Percentiles rank a stretch among this genome's conserved stretches.
phyloP scores from a whole-genome alignment of 2,329 filamentous ascomycete species.

The Aschersonia sp. region DNA sequence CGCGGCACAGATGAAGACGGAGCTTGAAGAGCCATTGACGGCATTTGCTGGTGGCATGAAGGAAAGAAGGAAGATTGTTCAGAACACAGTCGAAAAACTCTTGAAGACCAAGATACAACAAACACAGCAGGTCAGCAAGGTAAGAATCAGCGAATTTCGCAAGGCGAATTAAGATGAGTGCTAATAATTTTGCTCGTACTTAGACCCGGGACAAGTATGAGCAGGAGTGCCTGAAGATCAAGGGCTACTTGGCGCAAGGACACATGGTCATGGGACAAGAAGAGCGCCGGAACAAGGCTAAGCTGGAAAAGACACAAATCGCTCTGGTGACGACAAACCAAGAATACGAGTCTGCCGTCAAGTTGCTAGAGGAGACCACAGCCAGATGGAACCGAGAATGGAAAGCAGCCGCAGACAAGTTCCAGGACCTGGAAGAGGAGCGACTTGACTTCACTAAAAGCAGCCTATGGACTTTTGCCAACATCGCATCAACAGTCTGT shows the following conservation, averaged over 20 bases:
- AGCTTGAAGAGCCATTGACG: constrained; percentile 82
- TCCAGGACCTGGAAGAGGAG: constrained; percentile 97
- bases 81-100: constrained; percentile 84
- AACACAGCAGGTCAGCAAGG: constrained; percentile 83
- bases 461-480: constrained; percentile 95
- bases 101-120: constrained; percentile 89
- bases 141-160: constrained; percentile 18
- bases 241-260: constrained; percentile 93
- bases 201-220: constrained; percentile 87
- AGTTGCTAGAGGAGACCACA: constrained; percentile 87
- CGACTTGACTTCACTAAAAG: constrained; percentile 94
- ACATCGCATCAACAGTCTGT: constrained; percentile 92
- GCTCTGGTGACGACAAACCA: constrained; percentile 80
- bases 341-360: constrained; percentile 88
- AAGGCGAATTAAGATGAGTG: neutral
- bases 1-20: constrained; percentile 86
- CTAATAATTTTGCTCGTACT: neutral
- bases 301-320: constrained; percentile 96
- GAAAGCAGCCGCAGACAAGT: constrained; percentile 97
- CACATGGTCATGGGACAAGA: constrained; percentile 99
- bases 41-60: constrained; percentile 94
- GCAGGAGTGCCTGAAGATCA: constrained; percentile 95
- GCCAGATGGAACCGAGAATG: constrained; percentile 94
- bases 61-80: constrained; percentile 90
- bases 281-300: constrained; percentile 96